These are phyloP conservation scores for Phytophthora agathidicida DNA, from an alignment of 352 stramenopile genomes.

Conservation along the genomic window DNA sequence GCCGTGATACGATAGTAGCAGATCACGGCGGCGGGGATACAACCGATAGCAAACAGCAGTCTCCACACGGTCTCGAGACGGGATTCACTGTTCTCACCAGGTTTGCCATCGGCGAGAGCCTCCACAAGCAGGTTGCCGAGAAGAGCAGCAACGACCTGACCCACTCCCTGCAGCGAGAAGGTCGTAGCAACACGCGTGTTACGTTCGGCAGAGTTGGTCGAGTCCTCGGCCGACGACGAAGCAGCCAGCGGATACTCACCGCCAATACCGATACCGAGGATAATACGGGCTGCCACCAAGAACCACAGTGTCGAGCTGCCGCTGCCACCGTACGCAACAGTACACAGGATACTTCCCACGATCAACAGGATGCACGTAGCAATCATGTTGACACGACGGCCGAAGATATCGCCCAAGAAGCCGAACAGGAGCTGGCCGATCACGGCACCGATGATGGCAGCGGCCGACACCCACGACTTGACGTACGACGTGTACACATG, in stretches of 20 bases:
- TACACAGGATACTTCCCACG: conserved; percentile 69
- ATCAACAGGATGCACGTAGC: conserved; percentile 70
- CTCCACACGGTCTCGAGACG: conserved; percentile 74
- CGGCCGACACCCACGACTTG: conserved; percentile 68
- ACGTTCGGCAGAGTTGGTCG: conserved; percentile 47
- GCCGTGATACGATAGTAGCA: conserved; percentile 69
- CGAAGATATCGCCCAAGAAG: conserved; percentile 65
- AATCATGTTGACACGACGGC: conserved; percentile 72
- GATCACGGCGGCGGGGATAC: conserved; percentile 60
- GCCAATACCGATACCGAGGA: conserved; percentile 70
- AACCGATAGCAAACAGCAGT: conserved; percentile 65
- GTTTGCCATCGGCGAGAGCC: conserved; percentile 41
- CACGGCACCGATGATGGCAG: conserved; percentile 61
- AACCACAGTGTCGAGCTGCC: conserved; percentile 63
- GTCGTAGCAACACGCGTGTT: conserved; percentile 66
- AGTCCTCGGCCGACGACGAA: conserved; percentile 62
- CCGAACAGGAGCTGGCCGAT: conserved; percentile 67
- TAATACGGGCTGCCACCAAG: conserved; percentile 55
- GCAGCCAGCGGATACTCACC: conserved; percentile 62
- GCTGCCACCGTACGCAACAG: conserved; percentile 50
- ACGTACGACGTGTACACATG: conserved; percentile 62
- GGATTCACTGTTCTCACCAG: conserved; percentile 43
- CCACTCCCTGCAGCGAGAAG: conserved; percentile 74
- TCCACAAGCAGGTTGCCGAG: conserved; percentile 69
- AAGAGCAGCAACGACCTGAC: conserved; percentile 59